Evolutionary conservation across 139 green algal genomes (phyloP).

Genomic region (Diplosphaera chodatii): DNA sequence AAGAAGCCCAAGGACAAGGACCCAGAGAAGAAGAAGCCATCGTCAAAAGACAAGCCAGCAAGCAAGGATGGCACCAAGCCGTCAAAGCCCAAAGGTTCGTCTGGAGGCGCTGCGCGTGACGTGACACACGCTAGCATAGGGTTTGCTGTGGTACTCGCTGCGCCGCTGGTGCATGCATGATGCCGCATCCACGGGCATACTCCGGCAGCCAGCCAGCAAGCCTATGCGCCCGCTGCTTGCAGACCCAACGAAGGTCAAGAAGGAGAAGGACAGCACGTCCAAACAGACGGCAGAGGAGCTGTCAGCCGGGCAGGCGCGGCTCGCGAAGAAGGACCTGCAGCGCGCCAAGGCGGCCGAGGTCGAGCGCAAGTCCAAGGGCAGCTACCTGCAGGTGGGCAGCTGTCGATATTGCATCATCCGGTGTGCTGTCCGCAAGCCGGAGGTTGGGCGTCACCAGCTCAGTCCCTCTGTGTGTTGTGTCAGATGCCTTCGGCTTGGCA

Average conservation of each 20-base stretch:
- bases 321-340: neutral
- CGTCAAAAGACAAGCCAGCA: conserved; percentile 11
- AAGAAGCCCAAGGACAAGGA: conserved; percentile 17
- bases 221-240: too few species aligned
- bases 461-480: too few species aligned
- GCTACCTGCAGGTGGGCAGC: neutral
- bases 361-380: neutral
- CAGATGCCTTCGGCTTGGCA: too few species aligned
- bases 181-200: too few species aligned
- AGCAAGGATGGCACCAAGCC: neutral
- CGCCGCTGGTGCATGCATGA: too few species aligned
- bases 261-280: neutral
- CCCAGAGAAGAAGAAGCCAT: neutral
- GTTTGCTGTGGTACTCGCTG: too few species aligned
- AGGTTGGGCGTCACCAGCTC: too few species aligned
- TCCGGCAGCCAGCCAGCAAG: too few species aligned
- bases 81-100: neutral
- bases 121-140: too few species aligned
- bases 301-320: neutral
- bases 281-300: neutral
- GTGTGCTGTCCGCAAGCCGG: too few species aligned
- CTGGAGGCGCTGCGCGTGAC: too few species aligned
- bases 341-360: neutral
- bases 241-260: neutral
- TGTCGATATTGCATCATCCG: too few species aligned